phyloP scores from a whole-genome alignment of 164 flowering plant genomes.

The Vitis rupestris region DNA sequence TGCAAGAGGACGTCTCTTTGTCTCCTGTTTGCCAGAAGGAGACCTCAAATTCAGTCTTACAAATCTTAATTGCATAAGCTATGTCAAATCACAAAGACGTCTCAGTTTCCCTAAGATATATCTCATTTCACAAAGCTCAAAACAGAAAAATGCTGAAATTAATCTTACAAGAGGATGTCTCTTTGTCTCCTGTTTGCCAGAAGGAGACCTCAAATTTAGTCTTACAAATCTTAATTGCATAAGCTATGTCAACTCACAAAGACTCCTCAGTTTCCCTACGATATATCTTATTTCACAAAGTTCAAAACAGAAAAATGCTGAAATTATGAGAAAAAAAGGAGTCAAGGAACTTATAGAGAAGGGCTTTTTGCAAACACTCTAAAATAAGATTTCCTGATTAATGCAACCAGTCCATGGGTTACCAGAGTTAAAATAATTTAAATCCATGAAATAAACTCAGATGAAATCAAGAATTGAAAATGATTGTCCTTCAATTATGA shows the following conservation, averaged over 20 bases:
- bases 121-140: no score
- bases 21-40: constrained; percentile 55
- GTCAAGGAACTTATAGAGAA: no score
- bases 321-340: not conserved
- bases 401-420: not conserved
- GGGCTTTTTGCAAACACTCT: no score
- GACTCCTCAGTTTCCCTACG: not conserved
- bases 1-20: constrained; percentile 52
- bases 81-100: not conserved
- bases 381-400: not conserved
- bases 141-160: not conserved
- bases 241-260: not conserved
- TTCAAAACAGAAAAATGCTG: no score
- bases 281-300: no score
- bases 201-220: not conserved
- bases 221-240: not conserved
- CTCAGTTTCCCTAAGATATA: not conserved
- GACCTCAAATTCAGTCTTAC: not conserved
- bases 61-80: not conserved
- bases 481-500: not conserved
- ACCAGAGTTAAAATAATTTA: not conserved
- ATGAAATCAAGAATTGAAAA: not conserved
- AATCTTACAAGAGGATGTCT: constrained; percentile 42
- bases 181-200: constrained; percentile 62
- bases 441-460: no score